These are phyloP conservation scores for Hirschioporus abietinus DNA, from an alignment of 768 basidiomycete species.

Conservation along the genomic window DNA sequence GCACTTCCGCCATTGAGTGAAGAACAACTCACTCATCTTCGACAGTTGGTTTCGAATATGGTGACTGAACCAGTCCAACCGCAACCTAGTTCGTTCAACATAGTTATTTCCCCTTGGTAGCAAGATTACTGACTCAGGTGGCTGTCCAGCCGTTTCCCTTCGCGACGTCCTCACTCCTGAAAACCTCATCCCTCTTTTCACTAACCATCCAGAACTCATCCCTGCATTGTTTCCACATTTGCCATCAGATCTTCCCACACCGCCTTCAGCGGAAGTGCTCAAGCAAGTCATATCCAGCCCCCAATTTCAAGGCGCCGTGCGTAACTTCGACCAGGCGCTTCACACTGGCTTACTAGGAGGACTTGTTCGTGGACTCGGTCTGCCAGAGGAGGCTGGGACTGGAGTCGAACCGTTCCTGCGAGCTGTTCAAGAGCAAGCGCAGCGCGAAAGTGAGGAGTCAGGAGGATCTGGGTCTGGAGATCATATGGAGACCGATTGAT, in stretches of 20 bases:
- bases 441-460: conserved; percentile 33
- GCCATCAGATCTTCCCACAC: conserved; percentile 68
- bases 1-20: conserved; percentile 30
- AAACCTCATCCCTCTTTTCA: conserved; percentile 68
- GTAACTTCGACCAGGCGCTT: conserved; percentile 79
- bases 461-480: conserved; percentile 31
- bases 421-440: conserved; percentile 73
- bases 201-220: conserved; percentile 62
- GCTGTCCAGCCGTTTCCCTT: conserved; percentile 52
- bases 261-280: conserved; percentile 64
- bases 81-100: conserved; percentile 2
- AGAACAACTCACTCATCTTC: conserved; percentile 64
- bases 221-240: conserved; percentile 74
- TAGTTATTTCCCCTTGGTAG: neutral
- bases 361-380: conserved; percentile 70
- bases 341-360: conserved; percentile 73
- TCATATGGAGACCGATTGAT: conserved; percentile 77
- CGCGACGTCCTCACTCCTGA: conserved; percentile 71
- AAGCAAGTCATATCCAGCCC: conserved; percentile 76
- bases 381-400: conserved; percentile 80
- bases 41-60: conserved; percentile 45
- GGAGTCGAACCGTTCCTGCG: conserved; percentile 76
- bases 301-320: conserved; percentile 76
- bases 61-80: conserved; percentile 20
- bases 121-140: conserved; percentile 2